phyloP scores from a whole-genome alignment of 257 asterid species.

The Plantago major region DNA sequence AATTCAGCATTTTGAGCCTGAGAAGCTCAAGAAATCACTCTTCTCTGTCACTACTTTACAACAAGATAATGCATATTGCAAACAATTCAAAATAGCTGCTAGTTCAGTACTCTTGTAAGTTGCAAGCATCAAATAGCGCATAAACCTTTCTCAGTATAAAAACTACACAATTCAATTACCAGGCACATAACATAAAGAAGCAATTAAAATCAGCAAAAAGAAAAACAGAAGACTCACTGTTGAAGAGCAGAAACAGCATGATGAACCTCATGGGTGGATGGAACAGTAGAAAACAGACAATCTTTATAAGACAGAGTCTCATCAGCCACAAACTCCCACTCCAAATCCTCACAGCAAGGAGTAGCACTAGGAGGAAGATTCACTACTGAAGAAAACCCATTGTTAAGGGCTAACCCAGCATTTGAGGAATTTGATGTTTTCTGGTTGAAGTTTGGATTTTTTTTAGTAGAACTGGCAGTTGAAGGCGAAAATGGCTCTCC shows the following conservation, averaged over 20 bases:
- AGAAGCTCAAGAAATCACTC: no score
- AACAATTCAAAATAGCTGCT: no score
- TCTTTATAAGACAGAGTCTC: conserved; percentile 35
- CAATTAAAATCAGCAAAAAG: background rate
- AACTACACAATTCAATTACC: no score
- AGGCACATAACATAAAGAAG: background rate
- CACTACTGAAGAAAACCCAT: conserved; percentile 18
- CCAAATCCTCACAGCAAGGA: conserved; percentile 32
- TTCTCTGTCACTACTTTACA: no score
- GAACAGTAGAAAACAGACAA: conserved; percentile 52
- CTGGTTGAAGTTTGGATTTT: background rate
- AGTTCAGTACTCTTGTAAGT: no score
- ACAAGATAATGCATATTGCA: no score
- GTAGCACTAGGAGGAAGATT: conserved; percentile 34
- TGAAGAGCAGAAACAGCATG: conserved; percentile 68
- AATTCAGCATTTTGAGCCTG: no score
- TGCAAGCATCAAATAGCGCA: no score
- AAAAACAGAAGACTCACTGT: conserved; percentile 35
- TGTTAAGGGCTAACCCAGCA: conserved; percentile 17
- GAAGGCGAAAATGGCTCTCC: conserved; percentile 40
- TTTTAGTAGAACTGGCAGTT: conserved; percentile 11
- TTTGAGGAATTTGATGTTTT: conserved; percentile 14
- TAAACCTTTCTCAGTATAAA: no score
- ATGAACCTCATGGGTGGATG: conserved; percentile 56
- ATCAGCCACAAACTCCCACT: conserved; percentile 51